Base-by-base conservation (phyloP, 2,329 filamentous ascomycete genomes). In the Geosmithia flava region DNA sequence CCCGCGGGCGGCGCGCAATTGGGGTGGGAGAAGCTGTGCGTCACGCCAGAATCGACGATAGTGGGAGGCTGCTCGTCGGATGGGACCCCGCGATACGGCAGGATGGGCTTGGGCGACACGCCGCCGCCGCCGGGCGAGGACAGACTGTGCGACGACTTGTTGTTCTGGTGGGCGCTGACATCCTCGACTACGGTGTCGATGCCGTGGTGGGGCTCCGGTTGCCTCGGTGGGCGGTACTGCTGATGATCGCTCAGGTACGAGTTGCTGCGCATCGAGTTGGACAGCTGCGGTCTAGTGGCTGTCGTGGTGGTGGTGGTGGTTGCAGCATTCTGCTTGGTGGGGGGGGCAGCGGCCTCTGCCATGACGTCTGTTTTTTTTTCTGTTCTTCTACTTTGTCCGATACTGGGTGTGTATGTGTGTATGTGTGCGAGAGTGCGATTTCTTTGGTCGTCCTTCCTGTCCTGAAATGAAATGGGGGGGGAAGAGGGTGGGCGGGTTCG, bases 141-240 rank as follows among this genome's bases (percentile, higher is more conserved):
- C 3, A n/a, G n/a, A 16, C 41, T 16, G 4, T n/a, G 15, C 15
- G n/a, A 17, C 20, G 17, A 8, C 44, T 47, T 44, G 59, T 60
- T 33, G 33, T 37, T 11, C 23, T 27, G 23, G 4, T 27, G 23
- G 64, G 59, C 29, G 51, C 66, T 64, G 30, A 72, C 56, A 51
- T 78, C 74, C 60, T 83, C 79, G 47, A 83, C 73, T 16, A 83
- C 77, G 44, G 77, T 79, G 58, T 83, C 80, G 55, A 83, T 83
- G 52, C 78, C 78, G 53, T 78, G 77, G 59, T 75, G 71, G 50
- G 67, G 68, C 27, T 80, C 77, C 44, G 73, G 68, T 51, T 69
- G 69, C 50, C 66, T 64, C 11, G 76, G 75, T 29, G 76, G 74
- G 45, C 78, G 75, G 54, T 79, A 80, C 57, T 82, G 76, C 61